Percentiles rank a stretch among this genome's conserved stretches.
Evolutionary conservation across 23 red algal species (phyloP).

Genomic region (Agarophyton chilense): DNA sequence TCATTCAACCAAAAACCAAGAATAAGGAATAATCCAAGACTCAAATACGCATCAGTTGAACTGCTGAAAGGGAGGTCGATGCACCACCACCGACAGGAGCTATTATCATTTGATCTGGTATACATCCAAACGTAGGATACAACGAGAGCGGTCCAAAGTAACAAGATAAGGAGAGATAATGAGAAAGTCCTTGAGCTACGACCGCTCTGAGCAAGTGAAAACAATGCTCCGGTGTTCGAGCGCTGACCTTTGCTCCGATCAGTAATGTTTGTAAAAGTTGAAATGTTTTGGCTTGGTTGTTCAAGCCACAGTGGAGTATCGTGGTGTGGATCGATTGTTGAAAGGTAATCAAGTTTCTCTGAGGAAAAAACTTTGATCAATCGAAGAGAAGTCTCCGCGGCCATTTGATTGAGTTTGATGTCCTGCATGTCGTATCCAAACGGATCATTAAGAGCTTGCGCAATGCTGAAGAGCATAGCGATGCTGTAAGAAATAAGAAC

Average conservation of each 20-base stretch:
- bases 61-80: constrained; percentile 32
- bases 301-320: constrained; percentile 25
- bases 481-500: constrained; percentile 29
- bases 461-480: constrained; percentile 32
- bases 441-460: constrained; percentile 11
- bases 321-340: not conserved
- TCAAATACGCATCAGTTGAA: constrained; percentile 17
- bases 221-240: too few species aligned
- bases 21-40: constrained; percentile 29
- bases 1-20: constrained; percentile 62
- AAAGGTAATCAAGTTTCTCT: not conserved
- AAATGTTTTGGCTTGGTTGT: not conserved
- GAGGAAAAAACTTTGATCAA: constrained; percentile 1
- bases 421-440: constrained; percentile 53
- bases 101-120: not conserved
- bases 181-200: not conserved
- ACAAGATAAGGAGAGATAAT: not conserved
- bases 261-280: not conserved
- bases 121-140: not conserved
- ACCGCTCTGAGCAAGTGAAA: too few species aligned
- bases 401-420: constrained; percentile 37
- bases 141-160: constrained; percentile 17
- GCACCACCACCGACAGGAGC: constrained; percentile 43
- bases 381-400: not conserved
- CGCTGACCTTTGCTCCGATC: too few species aligned